Conservation (phyloP, 108 stramenopile genomes). For the Craspedostauros australis region DNA sequence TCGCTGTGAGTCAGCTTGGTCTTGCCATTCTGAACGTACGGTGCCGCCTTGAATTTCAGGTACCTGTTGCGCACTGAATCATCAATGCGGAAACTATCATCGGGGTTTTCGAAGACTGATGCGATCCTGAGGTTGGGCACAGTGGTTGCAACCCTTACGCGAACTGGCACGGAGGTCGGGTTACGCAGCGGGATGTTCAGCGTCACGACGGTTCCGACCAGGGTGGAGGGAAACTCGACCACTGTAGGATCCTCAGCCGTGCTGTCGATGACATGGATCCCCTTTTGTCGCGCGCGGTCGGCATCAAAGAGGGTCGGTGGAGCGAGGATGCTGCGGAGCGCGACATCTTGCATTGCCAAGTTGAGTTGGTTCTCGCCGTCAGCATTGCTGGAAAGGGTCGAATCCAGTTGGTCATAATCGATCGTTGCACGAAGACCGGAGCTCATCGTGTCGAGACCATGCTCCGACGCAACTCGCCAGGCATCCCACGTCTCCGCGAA, state of each 20-base stretch:
- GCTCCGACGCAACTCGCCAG: constrained; percentile 22
- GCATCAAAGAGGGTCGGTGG: constrained; percentile 45
- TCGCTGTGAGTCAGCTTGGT: not conserved
- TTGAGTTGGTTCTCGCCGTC: constrained; percentile 5
- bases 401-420: constrained; percentile 22
- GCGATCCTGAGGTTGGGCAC: too few species aligned
- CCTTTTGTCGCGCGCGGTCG: too few species aligned
- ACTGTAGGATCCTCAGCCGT: constrained; percentile 10
- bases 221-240: constrained; percentile 50
- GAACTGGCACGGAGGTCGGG: constrained; percentile 61
- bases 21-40: constrained; percentile 25
- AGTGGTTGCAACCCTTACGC: constrained; percentile 49
- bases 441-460: constrained; percentile 18
- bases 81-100: not conserved
- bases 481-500: constrained; percentile 33
- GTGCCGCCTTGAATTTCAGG: not conserved
- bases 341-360: constrained; percentile 40
- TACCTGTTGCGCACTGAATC: not conserved
- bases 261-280: not conserved
- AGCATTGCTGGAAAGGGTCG: not conserved
- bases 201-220: constrained; percentile 35
- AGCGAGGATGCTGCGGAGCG: constrained; percentile 36
- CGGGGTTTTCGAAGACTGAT: too few species aligned
- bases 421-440: constrained; percentile 35
- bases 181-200: constrained; percentile 46